Percentiles rank a stretch among this genome's conserved stretches.
Conservation (phyloP, 129 eudicot species). For the Arctium minus region DNA sequence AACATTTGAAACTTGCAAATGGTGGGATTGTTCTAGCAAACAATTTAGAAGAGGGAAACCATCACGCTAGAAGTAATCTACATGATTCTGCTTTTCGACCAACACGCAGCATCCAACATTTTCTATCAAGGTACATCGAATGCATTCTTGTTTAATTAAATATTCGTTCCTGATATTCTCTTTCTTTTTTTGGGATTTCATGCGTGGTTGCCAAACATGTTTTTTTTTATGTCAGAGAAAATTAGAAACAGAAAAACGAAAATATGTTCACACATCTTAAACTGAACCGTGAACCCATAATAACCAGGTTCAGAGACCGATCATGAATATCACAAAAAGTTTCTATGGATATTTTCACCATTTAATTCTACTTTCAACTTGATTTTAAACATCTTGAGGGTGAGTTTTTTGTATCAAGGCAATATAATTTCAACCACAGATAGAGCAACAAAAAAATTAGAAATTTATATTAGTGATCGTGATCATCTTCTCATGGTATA, state of each 20-base stretch:
- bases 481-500: slow-evolving; percentile 2
- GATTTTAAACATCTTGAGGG: neutral
- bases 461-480: neutral
- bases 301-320: neutral
- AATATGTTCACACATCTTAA: too few species aligned
- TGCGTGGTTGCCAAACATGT: too few species aligned
- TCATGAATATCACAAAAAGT: neutral
- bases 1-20: slow-evolving; percentile 43
- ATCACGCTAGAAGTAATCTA: slow-evolving; percentile 15
- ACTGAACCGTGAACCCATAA: neutral
- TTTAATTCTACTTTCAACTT: neutral
- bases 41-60: slow-evolving; percentile 22
- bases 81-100: slow-evolving; percentile 24
- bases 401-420: neutral
- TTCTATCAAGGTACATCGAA: slow-evolving; percentile 21
- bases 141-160: neutral
- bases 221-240: too few species aligned
- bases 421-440: neutral
- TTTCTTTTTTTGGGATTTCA: too few species aligned
- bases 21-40: slow-evolving; percentile 51
- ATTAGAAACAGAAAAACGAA: too few species aligned
- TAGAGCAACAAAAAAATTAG: neutral
- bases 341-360: neutral
- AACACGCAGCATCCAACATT: slow-evolving; percentile 25
- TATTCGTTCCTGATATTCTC: too few species aligned